phyloP scores from a whole-genome alignment of 768 basidiomycete species.

The Boletus vermiculosoides region DNA sequence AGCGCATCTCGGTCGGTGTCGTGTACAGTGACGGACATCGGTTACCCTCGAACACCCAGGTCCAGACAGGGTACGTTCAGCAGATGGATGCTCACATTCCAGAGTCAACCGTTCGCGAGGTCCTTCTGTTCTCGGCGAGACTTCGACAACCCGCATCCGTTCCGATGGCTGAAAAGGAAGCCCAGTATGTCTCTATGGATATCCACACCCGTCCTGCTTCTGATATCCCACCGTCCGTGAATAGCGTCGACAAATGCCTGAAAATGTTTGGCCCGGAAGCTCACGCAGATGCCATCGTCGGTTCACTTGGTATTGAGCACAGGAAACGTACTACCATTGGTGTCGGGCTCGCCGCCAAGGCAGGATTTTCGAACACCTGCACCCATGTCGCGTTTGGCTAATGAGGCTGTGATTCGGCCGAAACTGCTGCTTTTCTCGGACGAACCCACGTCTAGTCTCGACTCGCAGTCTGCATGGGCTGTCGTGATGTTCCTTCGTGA shows the following conservation, averaged over 20 bases:
- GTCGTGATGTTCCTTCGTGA: conserved; percentile 49
- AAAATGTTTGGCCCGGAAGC: conserved; percentile 63
- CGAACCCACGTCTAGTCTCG: conserved; percentile 58
- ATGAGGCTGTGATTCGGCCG: conserved; percentile 24
- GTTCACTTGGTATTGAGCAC: conserved; percentile 49
- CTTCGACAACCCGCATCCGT: conserved; percentile 72
- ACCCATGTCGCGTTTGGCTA: background rate
- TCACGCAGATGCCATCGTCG: conserved; percentile 62
- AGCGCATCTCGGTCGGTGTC: conserved; percentile 47
- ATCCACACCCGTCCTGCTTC: background rate
- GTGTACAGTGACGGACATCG: conserved; percentile 49
- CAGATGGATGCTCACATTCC: conserved; percentile 82
- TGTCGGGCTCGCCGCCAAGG: conserved; percentile 60
- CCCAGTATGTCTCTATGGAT: conserved; percentile 53
- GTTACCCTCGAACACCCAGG: conserved; percentile 55
- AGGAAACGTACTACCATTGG: conserved; percentile 59
- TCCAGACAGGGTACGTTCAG: conserved; percentile 57
- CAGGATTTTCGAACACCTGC: conserved; percentile 4
- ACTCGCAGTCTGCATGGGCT: conserved; percentile 52
- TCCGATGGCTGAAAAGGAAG: conserved; percentile 68
- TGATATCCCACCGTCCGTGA: background rate
- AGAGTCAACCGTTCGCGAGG: conserved; percentile 76
- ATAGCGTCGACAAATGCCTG: conserved; percentile 55
- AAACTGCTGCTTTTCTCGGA: conserved; percentile 55
- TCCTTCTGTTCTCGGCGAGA: conserved; percentile 74